phyloP scores from a whole-genome alignment of 2,329 filamentous ascomycete species.

The Aspergillus costaricaensis region DNA sequence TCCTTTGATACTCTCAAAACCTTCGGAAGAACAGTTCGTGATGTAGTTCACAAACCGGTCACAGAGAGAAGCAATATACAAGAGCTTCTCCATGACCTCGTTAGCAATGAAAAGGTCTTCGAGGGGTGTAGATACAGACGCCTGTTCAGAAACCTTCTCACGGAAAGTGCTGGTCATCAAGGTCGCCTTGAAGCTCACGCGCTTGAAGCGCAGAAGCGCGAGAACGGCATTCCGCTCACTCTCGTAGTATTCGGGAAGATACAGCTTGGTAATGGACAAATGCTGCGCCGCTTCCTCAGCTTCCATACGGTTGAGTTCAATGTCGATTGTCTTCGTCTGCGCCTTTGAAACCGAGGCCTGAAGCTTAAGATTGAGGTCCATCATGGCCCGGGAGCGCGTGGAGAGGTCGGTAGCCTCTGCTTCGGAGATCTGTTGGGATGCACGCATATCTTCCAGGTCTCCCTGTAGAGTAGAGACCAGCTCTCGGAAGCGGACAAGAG shows the following conservation, averaged over 20 bases:
- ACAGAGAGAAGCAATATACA: conserved; percentile 80
- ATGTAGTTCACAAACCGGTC: conserved; percentile 81
- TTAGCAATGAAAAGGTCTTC: conserved; percentile 79
- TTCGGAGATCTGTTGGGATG: conserved; percentile 89
- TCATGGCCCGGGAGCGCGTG: conserved; percentile 86
- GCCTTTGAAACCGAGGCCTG: conserved; percentile 88
- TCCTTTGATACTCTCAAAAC: conserved; percentile 76
- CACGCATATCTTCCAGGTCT: conserved; percentile 88
- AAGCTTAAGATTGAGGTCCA: conserved; percentile 93
- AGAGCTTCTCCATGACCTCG: conserved; percentile 80
- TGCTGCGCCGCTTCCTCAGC: conserved; percentile 88
- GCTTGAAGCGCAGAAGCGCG: conserved; percentile 82
- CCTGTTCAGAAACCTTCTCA: conserved; percentile 70
- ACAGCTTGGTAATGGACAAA: conserved; percentile 82
- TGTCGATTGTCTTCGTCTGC: conserved; percentile 89
- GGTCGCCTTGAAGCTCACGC: conserved; percentile 83
- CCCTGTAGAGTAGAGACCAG: conserved; percentile 81
- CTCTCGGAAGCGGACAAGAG: conserved; percentile 82
- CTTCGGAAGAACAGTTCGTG: conserved; percentile 71
- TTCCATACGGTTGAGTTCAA: conserved; percentile 82
- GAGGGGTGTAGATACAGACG: conserved; percentile 64
- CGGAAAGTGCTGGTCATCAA: conserved; percentile 76
- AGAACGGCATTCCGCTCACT: conserved; percentile 82
- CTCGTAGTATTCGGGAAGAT: conserved; percentile 81
- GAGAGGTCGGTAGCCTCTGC: conserved; percentile 89